Conservation (phyloP, 148 eudicot species). For the Bassia scoparia region DNA sequence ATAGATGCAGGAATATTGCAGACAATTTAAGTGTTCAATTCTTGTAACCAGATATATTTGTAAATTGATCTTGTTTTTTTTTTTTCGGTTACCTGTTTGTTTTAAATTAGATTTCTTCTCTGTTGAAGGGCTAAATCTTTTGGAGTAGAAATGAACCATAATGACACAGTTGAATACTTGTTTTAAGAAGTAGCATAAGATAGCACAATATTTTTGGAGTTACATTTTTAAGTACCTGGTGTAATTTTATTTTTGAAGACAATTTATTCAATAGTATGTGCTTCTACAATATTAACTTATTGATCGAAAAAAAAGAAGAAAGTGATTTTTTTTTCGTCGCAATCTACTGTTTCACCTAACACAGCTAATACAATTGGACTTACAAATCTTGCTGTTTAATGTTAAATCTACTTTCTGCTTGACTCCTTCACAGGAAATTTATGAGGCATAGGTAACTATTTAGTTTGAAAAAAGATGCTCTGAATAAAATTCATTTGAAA, state of each 20-base stretch:
- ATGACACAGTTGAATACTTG: neutral
- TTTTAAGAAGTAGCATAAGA: neutral
- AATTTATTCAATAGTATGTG: neutral
- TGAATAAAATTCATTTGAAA: neutral
- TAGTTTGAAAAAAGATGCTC: neutral
- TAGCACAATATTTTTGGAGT: neutral
- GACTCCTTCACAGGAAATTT: neutral
- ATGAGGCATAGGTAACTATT: neutral
- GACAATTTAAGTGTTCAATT: neutral
- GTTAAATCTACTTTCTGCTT: neutral
- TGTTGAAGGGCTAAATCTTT: too few relatives aligned
- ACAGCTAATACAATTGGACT: neutral
- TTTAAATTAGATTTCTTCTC: neutral
- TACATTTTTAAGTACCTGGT: neutral
- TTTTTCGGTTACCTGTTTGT: neutral
- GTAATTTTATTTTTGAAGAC: neutral
- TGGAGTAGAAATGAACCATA: too few relatives aligned
- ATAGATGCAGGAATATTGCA: neutral
- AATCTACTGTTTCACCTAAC: constrained; percentile 7
- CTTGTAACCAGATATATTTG: neutral
- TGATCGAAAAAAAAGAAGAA: too few relatives aligned
- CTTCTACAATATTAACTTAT: neutral
- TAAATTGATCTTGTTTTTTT: neutral
- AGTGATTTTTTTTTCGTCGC: too few relatives aligned
- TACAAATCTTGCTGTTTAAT: neutral